Conservation (phyloP, 1,139 yeast species). For the Magnusiomyces fungicola region DNA sequence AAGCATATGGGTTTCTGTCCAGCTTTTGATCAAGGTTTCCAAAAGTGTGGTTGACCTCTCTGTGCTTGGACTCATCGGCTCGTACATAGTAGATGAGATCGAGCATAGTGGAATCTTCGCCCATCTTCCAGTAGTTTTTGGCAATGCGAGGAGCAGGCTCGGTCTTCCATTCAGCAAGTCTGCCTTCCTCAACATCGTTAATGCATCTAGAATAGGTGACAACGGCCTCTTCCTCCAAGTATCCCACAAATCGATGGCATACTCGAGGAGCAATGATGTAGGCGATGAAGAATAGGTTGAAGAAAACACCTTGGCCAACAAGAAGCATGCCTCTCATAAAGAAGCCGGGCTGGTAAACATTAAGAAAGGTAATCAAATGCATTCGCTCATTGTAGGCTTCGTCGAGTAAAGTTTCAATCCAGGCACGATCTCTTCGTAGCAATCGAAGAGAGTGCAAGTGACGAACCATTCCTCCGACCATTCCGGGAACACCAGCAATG, state of each 20-base stretch:
- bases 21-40: conserved; percentile 48
- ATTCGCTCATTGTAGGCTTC: conserved; percentile 76
- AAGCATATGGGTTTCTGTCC: conserved; percentile 65
- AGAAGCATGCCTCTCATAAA: conserved; percentile 50
- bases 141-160: conserved; percentile 43
- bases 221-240: conserved; percentile 72
- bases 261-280: conserved; percentile 54
- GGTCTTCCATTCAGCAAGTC: conserved; percentile 43
- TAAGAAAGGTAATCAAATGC: conserved; percentile 64
- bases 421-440: conserved; percentile 60
- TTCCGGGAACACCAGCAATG: conserved; percentile 73
- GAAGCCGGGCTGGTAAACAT: conserved; percentile 56
- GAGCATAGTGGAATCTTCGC: conserved; percentile 45
- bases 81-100: conserved; percentile 53
- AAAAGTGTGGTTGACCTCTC: conserved; percentile 70
- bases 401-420: conserved; percentile 66
- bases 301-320: conserved; percentile 64
- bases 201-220: conserved; percentile 58
- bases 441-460: conserved; percentile 56
- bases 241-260: conserved; percentile 73
- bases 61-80: conserved; percentile 65
- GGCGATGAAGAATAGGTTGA: conserved; percentile 54
- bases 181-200: conserved; percentile 45
- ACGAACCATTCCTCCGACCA: conserved; percentile 63
- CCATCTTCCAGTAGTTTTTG: conserved; percentile 53